phyloP scores from a whole-genome alignment of 441 rosid species.

The Metrosideros polymorpha region DNA sequence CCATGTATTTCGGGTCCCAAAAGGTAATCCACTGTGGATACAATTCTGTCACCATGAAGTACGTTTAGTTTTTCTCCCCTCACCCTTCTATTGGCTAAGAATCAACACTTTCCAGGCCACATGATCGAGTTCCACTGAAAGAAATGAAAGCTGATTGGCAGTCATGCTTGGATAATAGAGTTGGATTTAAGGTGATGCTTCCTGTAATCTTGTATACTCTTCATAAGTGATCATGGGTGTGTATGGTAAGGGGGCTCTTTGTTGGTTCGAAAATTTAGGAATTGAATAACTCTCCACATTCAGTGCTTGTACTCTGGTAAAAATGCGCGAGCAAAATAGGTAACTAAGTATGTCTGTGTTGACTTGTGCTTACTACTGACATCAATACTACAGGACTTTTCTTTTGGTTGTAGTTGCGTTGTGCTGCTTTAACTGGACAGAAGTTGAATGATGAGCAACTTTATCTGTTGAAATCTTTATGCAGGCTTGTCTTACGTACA shows the following conservation, averaged over 20 bases:
- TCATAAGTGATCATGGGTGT: not conserved
- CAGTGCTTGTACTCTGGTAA: not conserved
- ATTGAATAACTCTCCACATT: not conserved
- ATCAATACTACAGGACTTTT: not conserved
- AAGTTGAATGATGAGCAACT: not conserved
- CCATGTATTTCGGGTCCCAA: slow-evolving; percentile 91
- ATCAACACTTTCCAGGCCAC: slow-evolving; percentile 52
- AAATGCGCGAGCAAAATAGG: not conserved
- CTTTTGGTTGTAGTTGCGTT: not conserved
- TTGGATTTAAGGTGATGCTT: slow-evolving; percentile 78
- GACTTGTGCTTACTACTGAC: not conserved
- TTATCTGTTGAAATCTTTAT: not conserved
- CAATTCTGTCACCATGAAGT: not conserved
- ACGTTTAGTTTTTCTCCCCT: not conserved
- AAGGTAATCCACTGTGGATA: slow-evolving; percentile 33
- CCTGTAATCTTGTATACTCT: not conserved
- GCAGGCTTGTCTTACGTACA: not conserved
- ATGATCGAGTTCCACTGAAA: slow-evolving; percentile 73
- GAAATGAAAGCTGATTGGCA: slow-evolving; percentile 98
- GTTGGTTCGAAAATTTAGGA: not conserved
- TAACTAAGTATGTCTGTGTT: not conserved
- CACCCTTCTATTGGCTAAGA: not conserved
- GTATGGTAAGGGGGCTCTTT: not conserved
- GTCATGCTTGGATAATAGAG: slow-evolving; percentile 78
- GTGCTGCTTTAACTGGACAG: not conserved